Evolutionary conservation across 2,329 filamentous ascomycete species (phyloP).

Genomic region (Cladosporium austrohemisphaericum): DNA sequence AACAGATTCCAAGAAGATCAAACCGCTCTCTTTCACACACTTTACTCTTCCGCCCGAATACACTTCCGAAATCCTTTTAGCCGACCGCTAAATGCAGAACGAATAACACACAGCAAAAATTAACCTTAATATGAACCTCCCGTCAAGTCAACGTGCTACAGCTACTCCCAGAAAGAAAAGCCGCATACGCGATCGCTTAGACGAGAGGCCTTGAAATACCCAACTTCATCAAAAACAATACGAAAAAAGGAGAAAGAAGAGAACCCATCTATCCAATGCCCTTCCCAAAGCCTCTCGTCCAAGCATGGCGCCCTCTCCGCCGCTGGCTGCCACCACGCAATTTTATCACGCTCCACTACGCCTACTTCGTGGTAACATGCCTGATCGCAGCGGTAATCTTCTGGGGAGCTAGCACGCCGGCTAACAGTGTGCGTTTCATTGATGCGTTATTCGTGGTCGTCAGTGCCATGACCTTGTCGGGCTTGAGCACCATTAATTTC

Average conservation of each 20-base stretch:
- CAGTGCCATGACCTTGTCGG: constrained; percentile 64
- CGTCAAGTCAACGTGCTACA: constrained; percentile 13
- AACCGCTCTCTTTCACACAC: no score
- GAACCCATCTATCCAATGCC: not conserved
- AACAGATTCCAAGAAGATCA: no score
- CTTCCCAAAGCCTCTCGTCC: constrained; percentile 9
- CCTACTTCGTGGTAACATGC: constrained; percentile 59
- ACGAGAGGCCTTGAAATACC: constrained; percentile 8
- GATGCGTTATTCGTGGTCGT: constrained; percentile 65
- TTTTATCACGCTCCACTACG: constrained; percentile 54
- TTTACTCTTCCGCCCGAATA: not conserved
- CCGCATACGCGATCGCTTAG: constrained; percentile 15
- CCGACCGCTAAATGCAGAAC: constrained; percentile 6
- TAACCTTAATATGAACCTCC: constrained; percentile 9
- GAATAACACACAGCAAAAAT: no score
- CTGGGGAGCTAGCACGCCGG: constrained; percentile 54
- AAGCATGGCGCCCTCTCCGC: constrained; percentile 9
- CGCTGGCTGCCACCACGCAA: constrained; percentile 26
- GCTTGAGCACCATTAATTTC: constrained; percentile 65
- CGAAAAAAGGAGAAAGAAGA: not conserved
- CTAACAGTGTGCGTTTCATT: constrained; percentile 53
- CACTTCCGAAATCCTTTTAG: not conserved
- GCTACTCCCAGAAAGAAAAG: constrained; percentile 15
- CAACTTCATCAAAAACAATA: no score
- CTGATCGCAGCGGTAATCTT: constrained; percentile 59